Percentiles rank a stretch among this genome's conserved stretches.
These are phyloP conservation scores for Arthrobotrys conoides DNA, from an alignment of 2,329 filamentous ascomycete genomes.

Conservation along the genomic window DNA sequence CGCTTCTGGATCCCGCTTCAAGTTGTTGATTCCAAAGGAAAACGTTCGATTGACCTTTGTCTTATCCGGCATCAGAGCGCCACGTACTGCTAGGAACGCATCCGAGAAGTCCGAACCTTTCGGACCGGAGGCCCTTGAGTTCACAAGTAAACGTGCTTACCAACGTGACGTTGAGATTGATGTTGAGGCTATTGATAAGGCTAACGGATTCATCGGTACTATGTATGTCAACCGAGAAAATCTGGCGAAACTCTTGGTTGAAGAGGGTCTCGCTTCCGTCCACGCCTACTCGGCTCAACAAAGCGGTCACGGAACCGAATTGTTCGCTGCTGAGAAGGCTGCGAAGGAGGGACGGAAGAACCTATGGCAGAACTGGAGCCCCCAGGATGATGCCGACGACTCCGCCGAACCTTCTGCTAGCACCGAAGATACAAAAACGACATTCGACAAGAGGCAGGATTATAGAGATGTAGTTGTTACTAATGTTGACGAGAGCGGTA, in stretches of 20 bases:
- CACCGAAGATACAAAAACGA: constrained; percentile 71
- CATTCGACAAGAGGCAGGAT: constrained; percentile 80
- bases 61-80: constrained; percentile 90
- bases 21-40: constrained; percentile 89
- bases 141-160: constrained; percentile 88
- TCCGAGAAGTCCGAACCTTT: constrained; percentile 91
- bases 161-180: constrained; percentile 98
- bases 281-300: constrained; percentile 97
- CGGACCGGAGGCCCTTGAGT: constrained; percentile 92
- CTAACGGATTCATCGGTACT: constrained; percentile 95
- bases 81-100: constrained; percentile 84
- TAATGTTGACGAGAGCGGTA: constrained; percentile 84
- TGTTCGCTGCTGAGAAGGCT: constrained; percentile 86
- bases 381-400: constrained; percentile 81
- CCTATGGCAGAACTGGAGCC: constrained; percentile 95
- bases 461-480: constrained; percentile 96
- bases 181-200: constrained; percentile 93
- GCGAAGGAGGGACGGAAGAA: constrained; percentile 91
- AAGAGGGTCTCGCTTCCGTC: constrained; percentile 92
- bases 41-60: constrained; percentile 96
- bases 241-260: constrained; percentile 91
- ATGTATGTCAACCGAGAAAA: constrained; percentile 95
- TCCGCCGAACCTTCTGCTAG: constrained; percentile 70
- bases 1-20: constrained; percentile 96
- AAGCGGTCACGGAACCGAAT: constrained; percentile 87